Evolutionary conservation across 2,329 filamentous ascomycete species (phyloP).

Genomic region (Calonectria pteridis): DNA sequence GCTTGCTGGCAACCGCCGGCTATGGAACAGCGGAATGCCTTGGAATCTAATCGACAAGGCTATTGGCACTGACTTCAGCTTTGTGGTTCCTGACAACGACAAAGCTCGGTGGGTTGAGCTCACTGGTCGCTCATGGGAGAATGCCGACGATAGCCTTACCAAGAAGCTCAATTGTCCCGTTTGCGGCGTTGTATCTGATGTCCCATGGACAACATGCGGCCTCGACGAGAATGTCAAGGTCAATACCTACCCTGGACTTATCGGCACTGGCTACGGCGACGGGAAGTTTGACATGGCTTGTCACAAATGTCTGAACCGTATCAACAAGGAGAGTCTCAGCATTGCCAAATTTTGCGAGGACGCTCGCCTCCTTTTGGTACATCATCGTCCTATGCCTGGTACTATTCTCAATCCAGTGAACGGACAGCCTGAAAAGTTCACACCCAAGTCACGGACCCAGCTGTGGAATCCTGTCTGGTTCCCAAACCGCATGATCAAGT

Average conservation of each 20-base stretch:
- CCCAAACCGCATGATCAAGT: constrained; percentile 69
- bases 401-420: constrained; percentile 69
- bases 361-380: constrained; percentile 55
- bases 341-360: constrained; percentile 71
- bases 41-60: constrained; percentile 68
- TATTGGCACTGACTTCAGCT: constrained; percentile 69
- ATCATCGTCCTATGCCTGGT: constrained; percentile 72
- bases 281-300: constrained; percentile 65
- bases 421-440: constrained; percentile 61
- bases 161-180: constrained; percentile 61
- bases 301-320: constrained; percentile 58
- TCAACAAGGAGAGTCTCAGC: constrained; percentile 69
- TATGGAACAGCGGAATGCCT: constrained; percentile 71
- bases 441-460: not conserved
- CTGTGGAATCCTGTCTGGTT: constrained; percentile 57
- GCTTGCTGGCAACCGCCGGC: constrained; percentile 26
- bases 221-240: constrained; percentile 34
- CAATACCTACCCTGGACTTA: constrained; percentile 44
- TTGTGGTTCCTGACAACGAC: constrained; percentile 57
- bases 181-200: constrained; percentile 50
- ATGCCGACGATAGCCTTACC: constrained; percentile 57
- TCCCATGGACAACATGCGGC: constrained; percentile 67
- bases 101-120: constrained; percentile 56
- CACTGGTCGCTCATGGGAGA: constrained; percentile 67
- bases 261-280: constrained; percentile 72